Evolutionary conservation across 192 early-diverging fungal genomes (phyloP).

Genomic region (Entomortierella parvispora): DNA sequence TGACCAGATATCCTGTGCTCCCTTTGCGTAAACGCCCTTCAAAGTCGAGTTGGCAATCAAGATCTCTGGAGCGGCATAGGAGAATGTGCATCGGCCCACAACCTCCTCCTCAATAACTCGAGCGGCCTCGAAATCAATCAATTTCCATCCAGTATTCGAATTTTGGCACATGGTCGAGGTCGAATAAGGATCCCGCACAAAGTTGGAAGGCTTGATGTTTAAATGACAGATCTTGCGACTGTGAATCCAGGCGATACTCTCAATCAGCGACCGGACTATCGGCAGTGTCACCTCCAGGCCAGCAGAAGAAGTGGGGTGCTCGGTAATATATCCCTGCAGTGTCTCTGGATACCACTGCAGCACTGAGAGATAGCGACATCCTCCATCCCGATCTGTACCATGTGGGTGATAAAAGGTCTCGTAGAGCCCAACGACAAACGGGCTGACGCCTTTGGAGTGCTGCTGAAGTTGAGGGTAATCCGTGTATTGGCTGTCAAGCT

Average conservation of each 20-base stretch:
- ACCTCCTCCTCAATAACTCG: constrained; percentile 60
- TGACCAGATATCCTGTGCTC: constrained; percentile 59
- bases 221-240: constrained; percentile 44
- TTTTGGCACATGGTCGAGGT: constrained; percentile 1
- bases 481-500: constrained; percentile 31
- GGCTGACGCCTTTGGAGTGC: constrained; percentile 16
- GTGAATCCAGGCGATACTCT: constrained; percentile 40
- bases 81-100: constrained; percentile 59
- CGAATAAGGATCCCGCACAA: constrained; percentile 45
- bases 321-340: constrained; percentile 25
- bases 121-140: constrained; percentile 65
- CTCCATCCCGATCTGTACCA: constrained; percentile 9
- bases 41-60: constrained; percentile 41
- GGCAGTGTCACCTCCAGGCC: constrained; percentile 40
- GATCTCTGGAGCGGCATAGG: constrained; percentile 59
- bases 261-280: constrained; percentile 32
- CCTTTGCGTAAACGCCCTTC: constrained; percentile 51
- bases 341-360: constrained; percentile 46
- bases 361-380: constrained; percentile 30
- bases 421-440: constrained; percentile 39
- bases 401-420: constrained; percentile 45
- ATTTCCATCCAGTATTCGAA: constrained; percentile 44
- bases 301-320: constrained; percentile 16
- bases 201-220: constrained; percentile 47
- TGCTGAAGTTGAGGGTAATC: constrained; percentile 46